Conservation (phyloP, 768 basidiomycete genomes). For the Rhizopogon sp. region DNA sequence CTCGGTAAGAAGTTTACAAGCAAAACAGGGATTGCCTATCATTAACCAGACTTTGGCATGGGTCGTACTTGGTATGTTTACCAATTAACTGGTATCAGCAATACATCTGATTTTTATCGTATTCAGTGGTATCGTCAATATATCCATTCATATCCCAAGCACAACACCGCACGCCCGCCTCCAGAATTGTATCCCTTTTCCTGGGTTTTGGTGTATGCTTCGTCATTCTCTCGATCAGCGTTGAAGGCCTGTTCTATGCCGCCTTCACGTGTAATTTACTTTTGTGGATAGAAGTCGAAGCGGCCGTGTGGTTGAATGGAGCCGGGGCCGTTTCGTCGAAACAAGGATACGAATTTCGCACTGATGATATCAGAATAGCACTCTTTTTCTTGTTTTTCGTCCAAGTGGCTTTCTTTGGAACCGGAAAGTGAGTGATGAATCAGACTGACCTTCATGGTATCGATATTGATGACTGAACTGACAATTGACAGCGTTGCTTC, state of each 20-base stretch:
- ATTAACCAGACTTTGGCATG: conserved; percentile 61
- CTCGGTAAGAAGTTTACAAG: conserved; percentile 57
- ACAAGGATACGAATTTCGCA: conserved; percentile 38
- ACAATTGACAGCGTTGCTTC: conserved; percentile 58
- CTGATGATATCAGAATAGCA: conserved; percentile 67
- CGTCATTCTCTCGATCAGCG: conserved; percentile 74
- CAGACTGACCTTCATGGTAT: not conserved
- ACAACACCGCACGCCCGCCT: conserved; percentile 33
- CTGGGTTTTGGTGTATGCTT: conserved; percentile 74
- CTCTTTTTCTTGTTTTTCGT: conserved; percentile 84
- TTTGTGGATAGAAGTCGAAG: conserved; percentile 66
- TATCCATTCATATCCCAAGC: conserved; percentile 42
- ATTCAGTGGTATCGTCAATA: conserved; percentile 42
- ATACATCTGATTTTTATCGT: not conserved
- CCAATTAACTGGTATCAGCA: not conserved
- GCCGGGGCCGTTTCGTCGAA: conserved; percentile 1
- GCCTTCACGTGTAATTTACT: conserved; percentile 58
- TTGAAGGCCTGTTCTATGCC: conserved; percentile 78
- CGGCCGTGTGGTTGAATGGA: conserved; percentile 16
- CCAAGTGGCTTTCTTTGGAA: conserved; percentile 83
- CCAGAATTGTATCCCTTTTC: conserved; percentile 58
- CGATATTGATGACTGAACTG: conserved; percentile 1
- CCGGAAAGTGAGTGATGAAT: conserved; percentile 59
- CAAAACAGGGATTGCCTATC: conserved; percentile 60
- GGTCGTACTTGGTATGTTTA: conserved; percentile 51